Evolutionary conservation across 2,329 filamentous ascomycete genomes (phyloP).

Genomic region (Fusarium sp.): DNA sequence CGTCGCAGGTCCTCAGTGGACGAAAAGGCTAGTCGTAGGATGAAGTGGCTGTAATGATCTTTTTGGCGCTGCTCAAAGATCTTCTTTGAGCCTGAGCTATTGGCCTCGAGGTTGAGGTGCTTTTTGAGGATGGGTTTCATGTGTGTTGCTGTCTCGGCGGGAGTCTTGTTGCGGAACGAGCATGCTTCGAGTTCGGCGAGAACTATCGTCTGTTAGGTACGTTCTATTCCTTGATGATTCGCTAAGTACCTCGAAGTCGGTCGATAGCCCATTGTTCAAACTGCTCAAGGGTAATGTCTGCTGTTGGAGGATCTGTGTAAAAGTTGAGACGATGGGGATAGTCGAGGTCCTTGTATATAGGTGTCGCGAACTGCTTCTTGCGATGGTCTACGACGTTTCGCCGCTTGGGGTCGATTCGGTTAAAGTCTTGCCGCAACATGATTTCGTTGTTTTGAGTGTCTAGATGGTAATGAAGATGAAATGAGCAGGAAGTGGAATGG

Average conservation of each 20-base stretch:
- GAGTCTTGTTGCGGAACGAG: conserved; percentile 90
- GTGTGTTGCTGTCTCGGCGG: conserved; percentile 83
- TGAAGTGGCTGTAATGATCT: conserved; percentile 98
- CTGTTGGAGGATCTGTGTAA: conserved; percentile 87
- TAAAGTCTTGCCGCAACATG: conserved; percentile 66
- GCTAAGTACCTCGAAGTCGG: conserved; percentile 77
- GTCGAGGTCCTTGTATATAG: conserved; percentile 79
- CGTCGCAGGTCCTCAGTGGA: conserved; percentile 90
- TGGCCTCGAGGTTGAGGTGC: conserved; percentile 83
- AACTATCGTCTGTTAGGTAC: conserved; percentile 62
- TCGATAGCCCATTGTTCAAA: conserved; percentile 99
- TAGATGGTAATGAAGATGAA: conserved; percentile 20
- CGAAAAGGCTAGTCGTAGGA: conserved; percentile 91
- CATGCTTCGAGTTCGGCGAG: conserved; percentile 93
- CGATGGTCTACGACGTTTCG: conserved; percentile 82
- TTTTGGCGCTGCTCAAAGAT: conserved; percentile 84
- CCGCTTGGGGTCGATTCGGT: conserved; percentile 76
- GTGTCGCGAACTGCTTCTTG: conserved; percentile 86
- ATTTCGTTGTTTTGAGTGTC: conserved; percentile 34
- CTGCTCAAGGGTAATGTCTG: conserved; percentile 94
- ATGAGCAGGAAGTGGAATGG: conserved; percentile 32
- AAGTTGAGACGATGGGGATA: conserved; percentile 94
- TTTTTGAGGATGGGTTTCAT: conserved; percentile 91
- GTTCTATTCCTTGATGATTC: fast-evolving
- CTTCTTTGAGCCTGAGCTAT: conserved; percentile 71